phyloP scores from a whole-genome alignment of 108 stramenopile genomes.

The Discostella stelligeroides region DNA sequence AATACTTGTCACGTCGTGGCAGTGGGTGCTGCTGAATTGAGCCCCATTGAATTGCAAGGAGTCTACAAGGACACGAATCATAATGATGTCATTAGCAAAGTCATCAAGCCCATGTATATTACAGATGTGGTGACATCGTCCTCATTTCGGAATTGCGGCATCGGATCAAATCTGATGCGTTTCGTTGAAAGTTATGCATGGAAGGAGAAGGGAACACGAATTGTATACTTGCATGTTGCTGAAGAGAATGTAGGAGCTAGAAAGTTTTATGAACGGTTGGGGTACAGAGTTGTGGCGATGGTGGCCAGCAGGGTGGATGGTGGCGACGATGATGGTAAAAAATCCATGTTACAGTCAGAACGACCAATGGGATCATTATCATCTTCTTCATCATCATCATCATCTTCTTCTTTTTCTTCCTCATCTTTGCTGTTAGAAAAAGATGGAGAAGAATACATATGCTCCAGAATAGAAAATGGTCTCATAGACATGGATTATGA shows the following conservation, averaged over 20 bases:
- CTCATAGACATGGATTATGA: conserved; percentile 10
- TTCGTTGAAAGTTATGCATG: conserved; percentile 45
- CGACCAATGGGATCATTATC: not conserved
- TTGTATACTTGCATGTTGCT: conserved; percentile 56
- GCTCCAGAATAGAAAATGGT: no score
- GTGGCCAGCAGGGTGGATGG: no score
- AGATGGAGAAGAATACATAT: not conserved
- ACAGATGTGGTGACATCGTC: conserved; percentile 66
- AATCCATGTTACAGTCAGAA: not conserved
- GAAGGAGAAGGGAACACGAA: conserved; percentile 7
- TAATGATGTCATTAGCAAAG: not conserved
- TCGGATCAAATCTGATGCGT: conserved; percentile 60
- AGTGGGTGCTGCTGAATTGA: conserved; percentile 68
- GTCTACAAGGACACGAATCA: conserved; percentile 2
- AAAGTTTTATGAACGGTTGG: conserved; percentile 52
- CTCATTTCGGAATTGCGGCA: conserved; percentile 51
- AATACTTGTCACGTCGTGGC: not conserved
- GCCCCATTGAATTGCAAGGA: conserved; percentile 56
- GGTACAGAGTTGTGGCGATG: no score
- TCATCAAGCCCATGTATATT: conserved; percentile 41
- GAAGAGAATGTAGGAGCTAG: conserved; percentile 46
- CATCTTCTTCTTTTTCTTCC: no score
- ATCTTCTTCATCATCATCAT: no score
- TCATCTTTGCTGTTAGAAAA: not conserved
- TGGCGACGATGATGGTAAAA: not conserved